Percentiles rank a stretch among this genome's conserved stretches.
Evolutionary conservation across 768 basidiomycete species (phyloP).

Genomic region (Auricularia sp.): DNA sequence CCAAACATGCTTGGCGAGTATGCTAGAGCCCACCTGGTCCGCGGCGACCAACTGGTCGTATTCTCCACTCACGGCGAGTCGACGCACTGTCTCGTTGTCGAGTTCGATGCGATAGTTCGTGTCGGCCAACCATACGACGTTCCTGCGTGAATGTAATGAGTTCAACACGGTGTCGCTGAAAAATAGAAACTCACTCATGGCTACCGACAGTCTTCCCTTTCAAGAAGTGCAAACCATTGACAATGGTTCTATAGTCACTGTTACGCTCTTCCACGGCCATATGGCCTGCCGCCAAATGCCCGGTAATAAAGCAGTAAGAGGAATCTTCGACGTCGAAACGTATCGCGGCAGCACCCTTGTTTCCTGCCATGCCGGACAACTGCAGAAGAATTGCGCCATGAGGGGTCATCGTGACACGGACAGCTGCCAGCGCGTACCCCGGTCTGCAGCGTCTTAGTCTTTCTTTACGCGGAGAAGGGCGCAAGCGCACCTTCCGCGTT

Average conservation of each 20-base stretch:
- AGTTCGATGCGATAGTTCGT: slow-evolving; percentile 91
- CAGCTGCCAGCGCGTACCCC: slow-evolving; percentile 38
- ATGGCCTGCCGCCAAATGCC: slow-evolving; percentile 95
- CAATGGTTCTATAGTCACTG: slow-evolving; percentile 83
- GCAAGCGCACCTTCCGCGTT: slow-evolving; percentile 68
- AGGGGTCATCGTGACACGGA: neutral
- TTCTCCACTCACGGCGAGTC: slow-evolving; percentile 51
- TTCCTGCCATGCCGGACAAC: slow-evolving; percentile 75
- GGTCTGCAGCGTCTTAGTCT: slow-evolving; percentile 36
- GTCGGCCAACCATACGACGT: slow-evolving; percentile 90
- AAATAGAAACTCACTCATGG: slow-evolving; percentile 62
- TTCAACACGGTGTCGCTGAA: neutral
- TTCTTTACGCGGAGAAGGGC: neutral
- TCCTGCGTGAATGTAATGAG: slow-evolving; percentile 35
- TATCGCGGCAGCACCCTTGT: slow-evolving; percentile 94
- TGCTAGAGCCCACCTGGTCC: slow-evolving; percentile 62
- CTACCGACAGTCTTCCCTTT: slow-evolving; percentile 80
- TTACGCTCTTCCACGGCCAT: slow-evolving; percentile 83
- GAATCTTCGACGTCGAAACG: slow-evolving; percentile 87
- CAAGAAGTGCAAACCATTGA: slow-evolving; percentile 72
- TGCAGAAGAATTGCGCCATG: neutral
- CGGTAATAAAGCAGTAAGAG: slow-evolving; percentile 89
- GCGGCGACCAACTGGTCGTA: slow-evolving; percentile 65
- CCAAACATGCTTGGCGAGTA: neutral
- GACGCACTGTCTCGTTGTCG: slow-evolving; percentile 69